These are phyloP conservation scores for Dactylellina drechsleri DNA, from an alignment of 2,329 filamentous ascomycete genomes.

Conservation along the genomic window DNA sequence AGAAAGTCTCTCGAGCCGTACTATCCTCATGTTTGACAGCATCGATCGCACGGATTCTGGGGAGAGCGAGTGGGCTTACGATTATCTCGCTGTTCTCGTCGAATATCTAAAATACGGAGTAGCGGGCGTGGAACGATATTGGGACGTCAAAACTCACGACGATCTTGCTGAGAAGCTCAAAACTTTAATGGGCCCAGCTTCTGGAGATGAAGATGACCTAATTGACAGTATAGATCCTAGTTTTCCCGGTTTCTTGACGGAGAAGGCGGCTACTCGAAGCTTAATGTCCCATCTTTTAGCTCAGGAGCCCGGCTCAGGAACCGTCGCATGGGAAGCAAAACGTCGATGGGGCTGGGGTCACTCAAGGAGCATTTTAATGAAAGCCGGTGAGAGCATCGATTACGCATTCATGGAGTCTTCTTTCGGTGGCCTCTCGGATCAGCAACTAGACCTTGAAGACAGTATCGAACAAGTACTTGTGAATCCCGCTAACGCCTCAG, in stretches of 20 bases:
- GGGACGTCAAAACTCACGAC: constrained; percentile 38
- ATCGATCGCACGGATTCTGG: constrained; percentile 17
- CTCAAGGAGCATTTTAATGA: constrained; percentile 70
- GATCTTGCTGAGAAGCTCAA: constrained; percentile 43
- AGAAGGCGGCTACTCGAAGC: constrained; percentile 41
- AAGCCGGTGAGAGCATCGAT: constrained; percentile 68
- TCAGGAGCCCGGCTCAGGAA: constrained; percentile 51
- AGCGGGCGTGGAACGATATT: constrained; percentile 43
- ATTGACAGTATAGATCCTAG: constrained; percentile 47
- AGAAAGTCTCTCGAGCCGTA: constrained; percentile 19
- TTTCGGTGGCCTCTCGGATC: constrained; percentile 67
- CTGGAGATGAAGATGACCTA: constrained; percentile 41
- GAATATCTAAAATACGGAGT: constrained; percentile 45
- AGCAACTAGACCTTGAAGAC: constrained; percentile 64
- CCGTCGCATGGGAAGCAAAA: constrained; percentile 60
- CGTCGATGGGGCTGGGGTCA: constrained; percentile 71
- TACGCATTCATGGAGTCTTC: constrained; percentile 70
- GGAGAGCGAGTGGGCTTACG: constrained; percentile 32
- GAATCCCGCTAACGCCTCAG: constrained; percentile 55
- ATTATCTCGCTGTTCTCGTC: constrained; percentile 37
- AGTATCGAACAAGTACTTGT: constrained; percentile 60
- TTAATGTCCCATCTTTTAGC: constrained; percentile 43
- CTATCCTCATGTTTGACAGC: constrained; percentile 35
- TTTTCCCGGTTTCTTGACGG: constrained; percentile 42
- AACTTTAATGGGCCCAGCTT: constrained; percentile 28